Evolutionary conservation across 805 yeast species (phyloP).

Genomic region (Myxozyma kluyveri): DNA sequence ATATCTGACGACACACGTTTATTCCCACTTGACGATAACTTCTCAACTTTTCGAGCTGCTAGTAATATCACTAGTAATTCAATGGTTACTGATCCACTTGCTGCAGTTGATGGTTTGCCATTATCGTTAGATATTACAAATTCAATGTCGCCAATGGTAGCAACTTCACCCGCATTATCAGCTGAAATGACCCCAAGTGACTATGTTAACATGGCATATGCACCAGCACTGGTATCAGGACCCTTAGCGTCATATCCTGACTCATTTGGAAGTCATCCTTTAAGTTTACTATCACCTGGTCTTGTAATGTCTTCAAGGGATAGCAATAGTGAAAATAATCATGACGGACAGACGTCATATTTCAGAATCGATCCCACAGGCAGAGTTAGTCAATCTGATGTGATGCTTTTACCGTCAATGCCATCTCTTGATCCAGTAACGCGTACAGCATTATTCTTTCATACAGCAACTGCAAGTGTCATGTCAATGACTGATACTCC

Average conservation of each 20-base stretch:
- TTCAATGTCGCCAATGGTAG: background rate
- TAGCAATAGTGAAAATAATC: background rate
- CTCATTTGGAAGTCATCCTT: conserved; percentile 10
- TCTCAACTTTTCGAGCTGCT: too few species aligned
- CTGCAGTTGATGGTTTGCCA: too few species aligned
- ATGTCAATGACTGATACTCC: conserved; percentile 66
- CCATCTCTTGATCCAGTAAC: conserved; percentile 24
- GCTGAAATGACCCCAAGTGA: conserved; percentile 6
- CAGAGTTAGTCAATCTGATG: conserved; percentile 11
- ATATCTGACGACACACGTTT: too few species aligned
- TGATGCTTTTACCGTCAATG: conserved; percentile 18
- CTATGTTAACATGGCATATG: conserved; percentile 11
- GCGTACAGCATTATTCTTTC: conserved; percentile 41
- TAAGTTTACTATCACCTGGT: conserved; percentile 6
- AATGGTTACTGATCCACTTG: too few species aligned
- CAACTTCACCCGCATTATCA: background rate
- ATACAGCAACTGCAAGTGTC: conserved; percentile 49
- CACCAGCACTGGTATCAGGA: conserved; percentile 8
- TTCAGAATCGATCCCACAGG: conserved; percentile 17
- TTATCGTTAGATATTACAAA: too few species aligned
- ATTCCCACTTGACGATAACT: too few species aligned
- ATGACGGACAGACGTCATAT: background rate
- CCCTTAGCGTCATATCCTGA: background rate
- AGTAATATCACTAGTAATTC: too few species aligned
- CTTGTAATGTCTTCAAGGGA: conserved; percentile 3